These are phyloP conservation scores for Lentinula novae-zelandiae DNA, from an alignment of 1,284 basidiomycete genomes.

Conservation along the genomic window DNA sequence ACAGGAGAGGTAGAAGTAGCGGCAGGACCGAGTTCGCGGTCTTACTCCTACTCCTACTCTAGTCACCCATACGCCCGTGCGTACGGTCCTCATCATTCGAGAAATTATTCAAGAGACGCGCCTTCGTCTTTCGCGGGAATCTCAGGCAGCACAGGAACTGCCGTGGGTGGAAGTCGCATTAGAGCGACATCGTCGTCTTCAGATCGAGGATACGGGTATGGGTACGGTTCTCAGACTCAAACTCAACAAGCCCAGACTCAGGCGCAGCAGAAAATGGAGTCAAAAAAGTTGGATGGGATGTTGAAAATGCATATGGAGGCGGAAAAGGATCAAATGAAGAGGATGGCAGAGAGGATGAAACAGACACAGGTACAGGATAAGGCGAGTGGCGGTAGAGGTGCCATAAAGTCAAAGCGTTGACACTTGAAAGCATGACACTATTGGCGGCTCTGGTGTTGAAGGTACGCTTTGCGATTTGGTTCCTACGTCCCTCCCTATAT, in stretches of 20 bases:
- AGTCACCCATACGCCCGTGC: not conserved
- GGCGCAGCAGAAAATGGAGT: conserved; percentile 43
- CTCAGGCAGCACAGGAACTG: no score
- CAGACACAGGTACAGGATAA: not conserved
- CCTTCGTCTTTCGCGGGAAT: not conserved
- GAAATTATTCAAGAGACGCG: not conserved
- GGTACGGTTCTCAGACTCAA: conserved; percentile 3
- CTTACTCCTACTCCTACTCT: not conserved
- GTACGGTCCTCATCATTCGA: not conserved
- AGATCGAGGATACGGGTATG: not conserved
- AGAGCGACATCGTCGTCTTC: conserved; percentile 6
- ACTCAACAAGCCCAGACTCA: not conserved
- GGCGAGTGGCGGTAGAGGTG: not conserved
- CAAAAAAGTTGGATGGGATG: conserved; percentile 66
- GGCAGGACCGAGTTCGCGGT: not conserved
- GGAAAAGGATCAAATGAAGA: conserved; percentile 63
- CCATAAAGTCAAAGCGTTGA: not conserved
- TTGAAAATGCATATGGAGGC: conserved; percentile 71
- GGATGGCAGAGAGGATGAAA: conserved; percentile 1
- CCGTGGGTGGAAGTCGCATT: not conserved
- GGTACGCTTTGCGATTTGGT: not conserved
- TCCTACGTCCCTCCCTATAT: not conserved
- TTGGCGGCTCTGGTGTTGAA: not conserved
- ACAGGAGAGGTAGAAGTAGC: not conserved
- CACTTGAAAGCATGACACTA: not conserved